Evolutionary conservation across 2,329 filamentous ascomycete genomes (phyloP).

Genomic region (Cercospora nicotianae): DNA sequence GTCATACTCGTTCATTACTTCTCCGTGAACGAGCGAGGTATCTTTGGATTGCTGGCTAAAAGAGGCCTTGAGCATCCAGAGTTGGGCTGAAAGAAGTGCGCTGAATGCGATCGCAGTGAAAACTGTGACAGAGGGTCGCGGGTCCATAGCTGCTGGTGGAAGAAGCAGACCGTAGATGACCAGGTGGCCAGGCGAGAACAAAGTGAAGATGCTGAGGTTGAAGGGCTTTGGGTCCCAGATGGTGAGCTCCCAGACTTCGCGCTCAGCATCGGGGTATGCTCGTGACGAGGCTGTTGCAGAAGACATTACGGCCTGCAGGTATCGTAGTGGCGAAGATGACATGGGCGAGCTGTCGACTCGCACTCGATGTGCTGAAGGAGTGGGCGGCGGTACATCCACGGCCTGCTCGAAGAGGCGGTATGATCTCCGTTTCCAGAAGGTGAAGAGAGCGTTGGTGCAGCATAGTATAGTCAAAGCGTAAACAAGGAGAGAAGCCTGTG

Average conservation of each 20-base stretch:
- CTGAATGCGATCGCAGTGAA: slow-evolving; percentile 79
- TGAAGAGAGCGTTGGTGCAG: slow-evolving; percentile 75
- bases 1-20: slow-evolving; percentile 94
- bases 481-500: slow-evolving; percentile 60
- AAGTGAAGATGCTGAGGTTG: slow-evolving; percentile 76
- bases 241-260: slow-evolving; percentile 91
- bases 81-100: slow-evolving; percentile 70
- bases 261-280: slow-evolving; percentile 75
- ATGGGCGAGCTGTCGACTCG: slow-evolving; percentile 81
- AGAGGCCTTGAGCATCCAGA: slow-evolving; percentile 68
- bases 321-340: slow-evolving; percentile 74
- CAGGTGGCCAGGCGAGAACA: slow-evolving; percentile 93
- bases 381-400: slow-evolving; percentile 72
- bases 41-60: slow-evolving; percentile 88
- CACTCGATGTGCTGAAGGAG: slow-evolving; percentile 84
- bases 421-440: slow-evolving; percentile 75
- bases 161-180: slow-evolving; percentile 86
- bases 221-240: slow-evolving; percentile 92
- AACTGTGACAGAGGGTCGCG: slow-evolving; percentile 80
- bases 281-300: slow-evolving; percentile 72
- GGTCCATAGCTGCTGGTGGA: slow-evolving; percentile 72
- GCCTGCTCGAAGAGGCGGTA: slow-evolving; percentile 90
- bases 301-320: slow-evolving; percentile 67
- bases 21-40: slow-evolving; percentile 76
- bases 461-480: slow-evolving; percentile 68